Conservation (phyloP, 306 rosid genomes). For the Cicer judaicum region DNA sequence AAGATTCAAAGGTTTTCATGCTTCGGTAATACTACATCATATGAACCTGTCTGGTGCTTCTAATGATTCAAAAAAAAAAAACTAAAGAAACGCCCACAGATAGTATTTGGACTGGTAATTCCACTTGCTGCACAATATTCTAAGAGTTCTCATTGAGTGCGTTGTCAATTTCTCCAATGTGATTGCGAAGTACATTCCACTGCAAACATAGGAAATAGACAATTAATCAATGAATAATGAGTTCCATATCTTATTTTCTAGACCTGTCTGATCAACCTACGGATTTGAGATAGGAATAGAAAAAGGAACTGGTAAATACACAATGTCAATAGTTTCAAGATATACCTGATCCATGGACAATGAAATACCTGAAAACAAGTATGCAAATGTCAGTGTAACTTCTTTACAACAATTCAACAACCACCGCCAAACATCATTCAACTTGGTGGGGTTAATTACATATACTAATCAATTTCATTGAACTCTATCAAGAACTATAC, state of each 20-base stretch:
- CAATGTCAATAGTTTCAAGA: slow-evolving; percentile 9
- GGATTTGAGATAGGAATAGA: not conserved
- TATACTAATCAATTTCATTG: not conserved
- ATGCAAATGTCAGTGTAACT: slow-evolving; percentile 44
- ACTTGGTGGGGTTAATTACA: not conserved
- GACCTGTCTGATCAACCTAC: not conserved
- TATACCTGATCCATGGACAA: slow-evolving; percentile 88
- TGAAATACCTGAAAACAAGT: slow-evolving; percentile 77
- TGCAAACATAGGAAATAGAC: slow-evolving; percentile 47
- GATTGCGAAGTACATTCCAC: slow-evolving; percentile 82
- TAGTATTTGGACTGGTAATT: slow-evolving; percentile 29
- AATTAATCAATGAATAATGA: slow-evolving; percentile 10
- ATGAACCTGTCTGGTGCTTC: slow-evolving; percentile 24
- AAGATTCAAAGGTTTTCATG: slow-evolving; percentile 12
- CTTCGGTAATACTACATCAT: slow-evolving; percentile 33
- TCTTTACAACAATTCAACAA: slow-evolving; percentile 19
- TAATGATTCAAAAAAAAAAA: slow-evolving; percentile 24
- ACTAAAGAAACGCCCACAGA: not conserved
- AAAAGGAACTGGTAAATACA: slow-evolving; percentile 8
- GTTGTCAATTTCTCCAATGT: slow-evolving; percentile 74
- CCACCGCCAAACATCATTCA: not conserved
- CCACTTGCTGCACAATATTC: slow-evolving; percentile 29
- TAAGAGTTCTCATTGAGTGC: slow-evolving; percentile 62
- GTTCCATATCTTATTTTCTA: not conserved
- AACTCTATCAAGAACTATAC: not conserved